Evolutionary conservation across 2,329 filamentous ascomycete genomes (phyloP).

Genomic region (Fusarium cyanostomum): DNA sequence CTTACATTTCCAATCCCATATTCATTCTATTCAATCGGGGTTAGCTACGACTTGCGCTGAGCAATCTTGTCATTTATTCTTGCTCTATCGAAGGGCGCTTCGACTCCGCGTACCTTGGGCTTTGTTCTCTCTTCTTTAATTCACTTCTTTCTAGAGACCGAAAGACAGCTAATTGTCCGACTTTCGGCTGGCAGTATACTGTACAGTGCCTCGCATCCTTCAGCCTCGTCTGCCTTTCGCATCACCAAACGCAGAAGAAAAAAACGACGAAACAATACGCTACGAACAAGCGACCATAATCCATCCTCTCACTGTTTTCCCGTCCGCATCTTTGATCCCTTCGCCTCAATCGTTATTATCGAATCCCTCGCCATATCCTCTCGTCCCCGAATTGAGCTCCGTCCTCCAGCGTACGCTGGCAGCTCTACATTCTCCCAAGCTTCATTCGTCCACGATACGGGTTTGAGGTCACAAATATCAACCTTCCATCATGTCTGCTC

Average conservation of each 20-base stretch:
- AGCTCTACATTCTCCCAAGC: neutral
- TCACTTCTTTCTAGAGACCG: neutral
- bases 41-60: neutral
- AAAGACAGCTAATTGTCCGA: constrained; percentile 24
- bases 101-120: neutral
- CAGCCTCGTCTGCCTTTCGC: constrained; percentile 24
- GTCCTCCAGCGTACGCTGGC: neutral
- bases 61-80: neutral
- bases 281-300: constrained; percentile 1
- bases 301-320: neutral
- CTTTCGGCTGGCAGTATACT: constrained; percentile 17
- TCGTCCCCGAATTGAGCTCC: constrained; percentile 6
- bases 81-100: neutral
- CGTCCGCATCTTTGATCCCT: neutral
- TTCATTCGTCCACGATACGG: neutral
- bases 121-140: neutral
- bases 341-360: neutral
- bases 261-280: neutral
- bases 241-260: constrained; percentile 11
- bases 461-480: constrained; percentile 2
- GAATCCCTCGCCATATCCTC: neutral
- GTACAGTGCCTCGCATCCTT: constrained; percentile 18
- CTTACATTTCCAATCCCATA: constrained; percentile 22
- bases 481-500: constrained; percentile 53
- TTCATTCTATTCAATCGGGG: constrained; percentile 5